Evolutionary conservation across 2,329 filamentous ascomycete species (phyloP).

Genomic region (Aureobasidium sp.): DNA sequence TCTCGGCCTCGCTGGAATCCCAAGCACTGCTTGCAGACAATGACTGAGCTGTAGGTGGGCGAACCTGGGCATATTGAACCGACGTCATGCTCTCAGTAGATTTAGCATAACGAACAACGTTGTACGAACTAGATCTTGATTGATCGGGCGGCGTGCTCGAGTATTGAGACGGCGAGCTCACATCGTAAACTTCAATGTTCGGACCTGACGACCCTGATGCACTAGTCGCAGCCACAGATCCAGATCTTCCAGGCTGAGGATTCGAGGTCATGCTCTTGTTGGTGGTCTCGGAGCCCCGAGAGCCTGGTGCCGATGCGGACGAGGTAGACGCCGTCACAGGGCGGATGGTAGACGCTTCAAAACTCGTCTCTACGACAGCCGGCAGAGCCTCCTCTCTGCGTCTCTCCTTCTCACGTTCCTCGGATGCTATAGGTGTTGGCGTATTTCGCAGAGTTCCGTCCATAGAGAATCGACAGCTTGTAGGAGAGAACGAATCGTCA

Average conservation of each 20-base stretch:
- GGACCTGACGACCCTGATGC: not conserved
- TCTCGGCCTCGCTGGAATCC: slow-evolving; percentile 18
- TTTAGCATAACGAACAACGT: slow-evolving; percentile 15
- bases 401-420: slow-evolving; percentile 2
- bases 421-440: not conserved
- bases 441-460: slow-evolving; percentile 11
- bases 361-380: slow-evolving; percentile 11
- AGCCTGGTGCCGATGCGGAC: not conserved
- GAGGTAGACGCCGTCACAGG: slow-evolving; percentile 5
- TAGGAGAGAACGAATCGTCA: slow-evolving; percentile 16
- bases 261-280: not conserved
- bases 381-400: slow-evolving; percentile 10
- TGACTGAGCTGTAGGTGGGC: slow-evolving; percentile 15
- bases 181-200: slow-evolving; percentile 1
- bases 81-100: slow-evolving; percentile 14
- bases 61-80: slow-evolving; percentile 14
- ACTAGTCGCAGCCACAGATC: not conserved
- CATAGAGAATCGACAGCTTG: slow-evolving; percentile 14
- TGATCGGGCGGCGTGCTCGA: slow-evolving; percentile 5
- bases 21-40: slow-evolving; percentile 15
- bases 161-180: slow-evolving; percentile 8
- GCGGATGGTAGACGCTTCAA: slow-evolving; percentile 6
- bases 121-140: slow-evolving; percentile 13
- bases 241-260: not conserved
- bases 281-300: not conserved